Evolutionary conservation across 208 protist genomes (phyloP).

Genomic region (Acanthamoeba divionensis): DNA sequence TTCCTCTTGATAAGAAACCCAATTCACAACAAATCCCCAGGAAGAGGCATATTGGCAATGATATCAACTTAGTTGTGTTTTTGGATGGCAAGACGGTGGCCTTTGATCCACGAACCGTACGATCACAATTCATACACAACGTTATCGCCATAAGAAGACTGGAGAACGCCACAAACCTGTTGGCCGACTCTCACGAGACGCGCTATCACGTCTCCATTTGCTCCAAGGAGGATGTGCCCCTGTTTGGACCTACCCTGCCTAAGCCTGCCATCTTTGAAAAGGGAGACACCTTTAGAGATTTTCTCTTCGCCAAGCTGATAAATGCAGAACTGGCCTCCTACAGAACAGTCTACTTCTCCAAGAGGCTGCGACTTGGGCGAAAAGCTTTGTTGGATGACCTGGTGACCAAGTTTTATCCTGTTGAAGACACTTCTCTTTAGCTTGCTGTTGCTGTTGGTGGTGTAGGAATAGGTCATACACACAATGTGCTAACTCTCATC

Average conservation of each 20-base stretch:
- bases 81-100: neutral
- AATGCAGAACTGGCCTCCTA: conserved; percentile 32
- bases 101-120: neutral
- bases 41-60: conserved; percentile 39
- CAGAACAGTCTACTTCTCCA: conserved; percentile 14
- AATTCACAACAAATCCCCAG: conserved; percentile 3
- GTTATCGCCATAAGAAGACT: neutral
- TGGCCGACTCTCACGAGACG: neutral
- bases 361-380: neutral
- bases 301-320: conserved; percentile 33
- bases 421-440: too few relatives aligned
- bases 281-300: neutral
- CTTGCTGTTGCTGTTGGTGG: too few relatives aligned
- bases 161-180: neutral
- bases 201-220: neutral
- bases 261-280: conserved; percentile 5
- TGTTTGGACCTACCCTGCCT: conserved; percentile 2
- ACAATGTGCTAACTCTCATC: too few relatives aligned
- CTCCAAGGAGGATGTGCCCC: conserved; percentile 23
- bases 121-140: conserved; percentile 40
- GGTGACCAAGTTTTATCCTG: neutral
- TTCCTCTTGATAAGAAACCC: neutral
- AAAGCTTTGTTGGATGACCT: neutral
- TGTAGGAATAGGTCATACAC: too few relatives aligned
- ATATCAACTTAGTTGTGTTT: conserved; percentile 25